Evolutionary conservation across 177 flowering plant species (phyloP), one percentile per base, ranked within the genome.

Genomic region (Telopea speciosissima): DNA sequence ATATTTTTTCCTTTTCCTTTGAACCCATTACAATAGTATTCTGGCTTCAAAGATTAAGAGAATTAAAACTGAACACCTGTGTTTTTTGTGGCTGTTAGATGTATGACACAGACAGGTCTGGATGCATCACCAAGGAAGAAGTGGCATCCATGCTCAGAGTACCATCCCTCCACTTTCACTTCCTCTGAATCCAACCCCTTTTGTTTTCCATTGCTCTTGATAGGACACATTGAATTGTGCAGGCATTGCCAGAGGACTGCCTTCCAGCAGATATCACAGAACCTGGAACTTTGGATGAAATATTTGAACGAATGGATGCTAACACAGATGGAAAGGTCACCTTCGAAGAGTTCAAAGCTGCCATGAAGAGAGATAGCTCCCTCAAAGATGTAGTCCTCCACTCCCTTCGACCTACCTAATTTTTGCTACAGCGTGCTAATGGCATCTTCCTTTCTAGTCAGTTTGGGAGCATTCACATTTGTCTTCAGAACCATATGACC

Each of bases 221-320:
- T 28, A 24, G 49, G 19, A 69, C 22, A 26, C 33, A 63, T 36
- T 4, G 31, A 64, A 7, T 65, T 67, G 62, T 68, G 71, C 84
- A 90, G 96, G 96, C 86, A 22, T 83, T 90, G 79, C 96, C 94
- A 0, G 91, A 89, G 65, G 89, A 90, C 8, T 88, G 88, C 73
- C 87, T 89, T 42, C 90, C 93, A 8, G 74, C 76, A 9, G 89
- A 90, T 69, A 85, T 88, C 56, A 81, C 90, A 62, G 93, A 90
- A 76, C 91, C 91, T 0, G 90, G 96, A 19, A 90, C 89, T 70
- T 68, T 89, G 40, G 96, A 89, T 60, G 96, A 90, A 76, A 82
- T 89, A 76, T 90, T 89, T 60, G 92, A 87, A 21, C 76, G 59
- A 61, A 90, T 90, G 91, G 93, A 89, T 77, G 86, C 90, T 19